Base-by-base conservation (phyloP, 345 rosid species). In the Moricandia moricandioides region DNA sequence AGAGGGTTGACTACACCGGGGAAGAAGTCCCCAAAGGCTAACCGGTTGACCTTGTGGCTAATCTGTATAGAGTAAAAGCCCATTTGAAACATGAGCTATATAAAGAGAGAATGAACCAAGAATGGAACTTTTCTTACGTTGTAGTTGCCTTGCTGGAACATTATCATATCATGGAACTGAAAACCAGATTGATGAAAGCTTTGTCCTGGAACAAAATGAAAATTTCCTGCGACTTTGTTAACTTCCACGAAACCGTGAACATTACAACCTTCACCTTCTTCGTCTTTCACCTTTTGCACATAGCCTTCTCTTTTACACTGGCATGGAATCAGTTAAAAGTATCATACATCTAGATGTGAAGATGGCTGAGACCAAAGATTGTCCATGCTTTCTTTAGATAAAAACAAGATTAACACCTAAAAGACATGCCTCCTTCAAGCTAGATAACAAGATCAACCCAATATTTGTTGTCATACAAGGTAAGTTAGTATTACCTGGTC, bases 241-340 rank as follows among this genome's bases (percentile, higher is more conserved):
- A 89, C 95, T 85, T 91, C 97, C 74, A 93, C 78, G 79, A 87
- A 87, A 60, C 98, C 96, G 18, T 83, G 84, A 65, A 91, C 78
- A 68, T 88, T 91, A 80, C 98, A 91, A 54, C 98, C 94, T 87
- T 91, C 96, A 64, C 98, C 98, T 26, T 83, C 93, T 80, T 91
- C 96, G 49, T 88, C 93, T 82, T 89, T 89, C 30, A 91, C 82
- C 79, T 75, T 91, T 73, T 88, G 90, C 62, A 91, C 81, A 82
- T 81, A 93, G 65, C 98, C 96, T 88, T 91, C 97, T 81, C 97
- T 81, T 82, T 88, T 83, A 81, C 98, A 91, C 96, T 91, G 87
- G 64, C 18, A 79, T 71, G 45, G 11, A 47, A 52, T 49, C 17
- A 65, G 62, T 47, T 9, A 60, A 1, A 5, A 14, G 12, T 29